These are phyloP conservation scores for Venturia oleaginea DNA, from an alignment of 2,329 filamentous ascomycete genomes.

Conservation along the genomic window DNA sequence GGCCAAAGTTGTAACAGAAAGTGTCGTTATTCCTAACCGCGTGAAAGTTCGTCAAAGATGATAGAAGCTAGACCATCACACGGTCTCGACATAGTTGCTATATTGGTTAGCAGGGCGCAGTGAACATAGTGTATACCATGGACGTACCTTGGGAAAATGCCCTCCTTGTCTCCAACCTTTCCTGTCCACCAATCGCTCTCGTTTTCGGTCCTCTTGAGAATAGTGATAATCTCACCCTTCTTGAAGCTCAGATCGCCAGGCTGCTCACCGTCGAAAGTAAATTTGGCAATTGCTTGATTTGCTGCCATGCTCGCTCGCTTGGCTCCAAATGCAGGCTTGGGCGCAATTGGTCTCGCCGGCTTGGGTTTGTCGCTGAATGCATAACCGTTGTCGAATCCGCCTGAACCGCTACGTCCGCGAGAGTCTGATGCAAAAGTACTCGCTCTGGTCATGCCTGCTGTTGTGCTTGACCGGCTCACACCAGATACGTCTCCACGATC, in stretches of 20 bases:
- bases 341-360: conserved; percentile 72
- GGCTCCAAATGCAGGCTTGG: conserved; percentile 67
- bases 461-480: conserved; percentile 32
- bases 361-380: conserved; percentile 48
- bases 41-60: background rate
- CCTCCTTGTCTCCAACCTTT: conserved; percentile 71
- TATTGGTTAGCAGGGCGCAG: conserved; percentile 7
- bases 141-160: conserved; percentile 78
- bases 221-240: conserved; percentile 93
- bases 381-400: conserved; percentile 40
- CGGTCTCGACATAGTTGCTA: conserved; percentile 34
- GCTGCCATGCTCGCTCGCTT: conserved; percentile 37
- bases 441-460: conserved; percentile 30
- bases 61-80: conserved; percentile 16
- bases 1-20: background rate
- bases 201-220: conserved; percentile 88
- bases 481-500: conserved; percentile 42
- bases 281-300: conserved; percentile 84
- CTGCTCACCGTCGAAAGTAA: conserved; percentile 90
- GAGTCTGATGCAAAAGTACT: conserved; percentile 40
- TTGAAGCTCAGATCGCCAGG: conserved; percentile 90
- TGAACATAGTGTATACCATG: background rate
- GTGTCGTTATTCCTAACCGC: background rate
- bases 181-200: conserved; percentile 98
- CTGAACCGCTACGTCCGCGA: conserved; percentile 27